Base-by-base conservation (phyloP, 495 filamentous ascomycete genomes). In the Tetracladium marchalianum region DNA sequence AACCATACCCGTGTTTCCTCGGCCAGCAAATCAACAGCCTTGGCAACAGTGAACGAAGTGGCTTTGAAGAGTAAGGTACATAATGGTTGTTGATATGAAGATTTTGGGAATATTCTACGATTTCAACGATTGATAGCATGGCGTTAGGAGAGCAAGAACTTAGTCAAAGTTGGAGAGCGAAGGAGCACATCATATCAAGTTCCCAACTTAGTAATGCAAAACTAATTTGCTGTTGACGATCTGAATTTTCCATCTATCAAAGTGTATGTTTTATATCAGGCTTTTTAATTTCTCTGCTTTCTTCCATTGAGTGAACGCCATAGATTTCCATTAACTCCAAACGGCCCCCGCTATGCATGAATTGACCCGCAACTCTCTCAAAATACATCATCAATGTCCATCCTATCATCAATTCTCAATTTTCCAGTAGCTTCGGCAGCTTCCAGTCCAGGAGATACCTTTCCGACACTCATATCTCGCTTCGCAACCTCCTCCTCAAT, bases 1-100 rank as follows among this genome's bases (percentile, higher is more conserved):
- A 13, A 90, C 89, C 3, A 70, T 89, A 32, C 84, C 85, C 0
- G 72, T 97, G 7, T 98, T 98, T 57, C 92, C 92, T 1, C 69
- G 92, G 51, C 87, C 85, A 9, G 80, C 67, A 22, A 60, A 66
- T 39, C 73, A 76, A 53, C 70, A 68, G 18, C 63, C 69, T 12
- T 76, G 73, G 73, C 70, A 75, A 54, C 68, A 73, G 49, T 73
- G 40, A 45, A 31, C 5, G 1, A 16, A 11, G 11, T 35, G n/a
- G 35, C 10, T 44, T 27, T 27, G 22, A 3, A 27, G 22, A 27
- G 22, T 27, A 27, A 7, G 7, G 22, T 27, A 27, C 3, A 27
- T 27, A 27, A 27, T 27, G 22, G 22, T 27, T 27, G 22, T 27
- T 27, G 22, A 27, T 27, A 7, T 27, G 22, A 27, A n/a, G 22